Evolutionary conservation across 306 rosid genomes (phyloP).

Genomic region (Citrullus colocynthis): DNA sequence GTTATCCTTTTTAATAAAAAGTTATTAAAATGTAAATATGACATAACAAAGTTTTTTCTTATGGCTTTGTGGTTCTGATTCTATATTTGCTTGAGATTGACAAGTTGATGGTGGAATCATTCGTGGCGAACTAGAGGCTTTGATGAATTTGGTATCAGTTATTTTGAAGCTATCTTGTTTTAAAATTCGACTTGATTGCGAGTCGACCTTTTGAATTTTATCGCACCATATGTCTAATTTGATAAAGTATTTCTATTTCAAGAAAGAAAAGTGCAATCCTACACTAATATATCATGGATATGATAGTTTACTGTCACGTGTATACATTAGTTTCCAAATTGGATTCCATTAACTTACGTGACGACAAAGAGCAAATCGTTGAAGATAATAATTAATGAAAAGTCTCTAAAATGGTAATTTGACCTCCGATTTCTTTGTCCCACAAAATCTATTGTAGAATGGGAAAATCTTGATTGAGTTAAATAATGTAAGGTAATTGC

Average conservation of each 20-base stretch:
- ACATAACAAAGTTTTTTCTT: too few species aligned
- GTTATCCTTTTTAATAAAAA: too few species aligned
- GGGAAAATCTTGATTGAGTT: not conserved
- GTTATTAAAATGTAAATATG: too few species aligned
- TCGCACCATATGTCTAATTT: not conserved
- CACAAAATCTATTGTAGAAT: not conserved
- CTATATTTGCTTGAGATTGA: not conserved
- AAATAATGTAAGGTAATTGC: too few species aligned
- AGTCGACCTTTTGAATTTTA: not conserved
- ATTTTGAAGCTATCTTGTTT: not conserved
- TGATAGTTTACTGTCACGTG: not conserved
- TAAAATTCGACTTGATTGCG: not conserved
- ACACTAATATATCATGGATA: not conserved
- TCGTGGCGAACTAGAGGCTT: not conserved
- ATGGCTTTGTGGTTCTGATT: too few species aligned
- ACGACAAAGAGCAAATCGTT: not conserved
- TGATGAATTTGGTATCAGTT: not conserved
- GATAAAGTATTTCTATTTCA: not conserved
- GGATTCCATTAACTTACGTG: not conserved
- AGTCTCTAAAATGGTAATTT: not conserved
- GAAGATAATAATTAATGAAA: not conserved
- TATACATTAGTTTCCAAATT: not conserved
- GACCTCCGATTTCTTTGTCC: not conserved
- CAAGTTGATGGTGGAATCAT: not conserved
- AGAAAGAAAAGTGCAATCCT: not conserved